These are phyloP conservation scores for Beta corolliflora DNA, from an alignment of 179 eudicot species.

Conservation along the genomic window DNA sequence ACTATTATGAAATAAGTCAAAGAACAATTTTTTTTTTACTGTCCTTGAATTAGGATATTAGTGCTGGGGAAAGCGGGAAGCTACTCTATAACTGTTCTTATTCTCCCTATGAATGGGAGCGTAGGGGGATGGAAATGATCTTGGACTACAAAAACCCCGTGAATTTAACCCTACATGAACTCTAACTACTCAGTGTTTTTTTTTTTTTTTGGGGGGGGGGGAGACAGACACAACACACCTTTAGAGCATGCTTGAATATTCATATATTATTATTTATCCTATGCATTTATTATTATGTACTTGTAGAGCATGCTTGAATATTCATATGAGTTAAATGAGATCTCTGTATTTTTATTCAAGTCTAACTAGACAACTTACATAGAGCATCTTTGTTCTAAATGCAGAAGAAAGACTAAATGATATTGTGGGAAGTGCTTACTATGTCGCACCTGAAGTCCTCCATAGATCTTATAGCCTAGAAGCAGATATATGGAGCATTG, in stretches of 20 bases:
- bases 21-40: not conserved
- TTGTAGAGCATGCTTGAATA: not conserved
- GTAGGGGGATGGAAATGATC: no score
- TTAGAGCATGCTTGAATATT: no score
- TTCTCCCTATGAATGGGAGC: no score
- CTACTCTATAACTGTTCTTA: not conserved
- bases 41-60: not conserved
- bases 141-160: no score
- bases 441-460: constrained; percentile 96
- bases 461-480: constrained; percentile 91
- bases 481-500: constrained; percentile 97
- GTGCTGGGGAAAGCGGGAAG: not conserved
- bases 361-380: not conserved
- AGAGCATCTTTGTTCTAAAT: constrained; percentile 11
- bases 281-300: not conserved
- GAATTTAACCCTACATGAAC: no score
- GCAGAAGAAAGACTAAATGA: constrained; percentile 93
- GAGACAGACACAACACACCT: not conserved
- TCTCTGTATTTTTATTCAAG: not conserved
- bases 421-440: constrained; percentile 96
- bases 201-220: no score
- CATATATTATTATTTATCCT: not conserved
- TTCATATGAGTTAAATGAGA: not conserved
- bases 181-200: no score
- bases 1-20: not conserved